Base-by-base conservation (phyloP, 768 basidiomycete species). In the Rhodotorula sphaerocarpa region DNA sequence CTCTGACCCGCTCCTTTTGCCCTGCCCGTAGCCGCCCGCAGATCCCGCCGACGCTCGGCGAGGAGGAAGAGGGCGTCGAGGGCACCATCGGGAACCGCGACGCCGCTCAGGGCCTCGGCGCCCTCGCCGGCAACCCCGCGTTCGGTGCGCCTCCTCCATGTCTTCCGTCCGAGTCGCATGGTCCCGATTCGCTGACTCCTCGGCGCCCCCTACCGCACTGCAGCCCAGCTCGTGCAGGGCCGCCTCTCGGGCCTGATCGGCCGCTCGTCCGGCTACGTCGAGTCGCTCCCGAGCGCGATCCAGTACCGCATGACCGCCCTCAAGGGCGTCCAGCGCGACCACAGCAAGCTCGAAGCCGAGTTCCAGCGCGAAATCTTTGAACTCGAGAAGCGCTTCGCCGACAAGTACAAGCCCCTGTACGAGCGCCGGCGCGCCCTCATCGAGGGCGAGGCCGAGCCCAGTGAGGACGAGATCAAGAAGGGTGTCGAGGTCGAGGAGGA, bases 321-420 rank as follows among this genome's bases (percentile, higher is more conserved):
- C 73, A 93, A 95, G 76, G 93, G 92, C 55, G 81, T 99, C 47
- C 93, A 96, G 76, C 83, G 83, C 71, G 85, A 90, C 78, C 90
- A 95, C 76, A 83, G 85, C 69, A 86, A 89, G 71, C 81, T 96
- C 47, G 90, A 95, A 75, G 86, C 86, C 71, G 82, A 90, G 80
- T 90, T 92, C 80, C 95, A 96, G 77, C 82, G 85, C 74, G 93
- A 96, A 76, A 89, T 91, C 72, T 80, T 95, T 50, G 89, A 92
- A 76, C 81, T 97, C 58, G 92, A 97, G 80, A 89, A 91, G 79
- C 95, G 93, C 78, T 80, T 78, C 73, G 75, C 78, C 47, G 71
- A 66, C 23, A 74, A 76, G 59, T 79, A 78, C 75, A 68, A 71
- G 72, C 93, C 93, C 48, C 77, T 95, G 50, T 95, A 90, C 77